A percentile compares a stretch with the other conserved stretches of the same genome.
These are phyloP conservation scores for Heracleum sosnowskyi DNA, from an alignment of 129 eudicot species.

Conservation along the genomic window DNA sequence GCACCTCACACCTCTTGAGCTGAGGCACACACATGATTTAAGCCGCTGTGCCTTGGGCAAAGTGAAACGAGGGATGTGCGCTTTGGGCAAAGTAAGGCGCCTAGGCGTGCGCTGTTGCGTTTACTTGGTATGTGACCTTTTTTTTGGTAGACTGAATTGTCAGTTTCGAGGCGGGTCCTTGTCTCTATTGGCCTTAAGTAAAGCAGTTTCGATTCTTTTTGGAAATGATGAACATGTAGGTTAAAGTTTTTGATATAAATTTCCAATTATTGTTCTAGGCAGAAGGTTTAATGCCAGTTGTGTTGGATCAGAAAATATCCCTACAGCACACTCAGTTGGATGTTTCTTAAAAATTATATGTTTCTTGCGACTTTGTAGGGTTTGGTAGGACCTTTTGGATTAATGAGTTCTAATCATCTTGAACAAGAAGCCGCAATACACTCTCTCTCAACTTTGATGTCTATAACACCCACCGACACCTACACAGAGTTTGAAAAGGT, in stretches of 20 bases:
- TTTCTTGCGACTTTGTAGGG: constrained; percentile 31
- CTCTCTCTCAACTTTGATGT: constrained; percentile 87
- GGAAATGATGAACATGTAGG: not conserved
- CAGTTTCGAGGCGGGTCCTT: not conserved
- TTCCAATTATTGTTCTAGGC: not conserved
- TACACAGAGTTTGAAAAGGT: constrained; percentile 86
- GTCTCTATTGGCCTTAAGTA: not conserved
- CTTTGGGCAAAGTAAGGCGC: not conserved
- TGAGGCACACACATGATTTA: not conserved
- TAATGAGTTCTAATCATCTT: constrained; percentile 58
- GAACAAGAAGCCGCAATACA: constrained; percentile 79
- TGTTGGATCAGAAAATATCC: not conserved
- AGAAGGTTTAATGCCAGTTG: not conserved
- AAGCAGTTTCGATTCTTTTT: not conserved
- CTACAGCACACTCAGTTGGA: not conserved
- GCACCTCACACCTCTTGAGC: not conserved
- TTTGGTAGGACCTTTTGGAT: constrained; percentile 74
- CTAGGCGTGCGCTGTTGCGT: too few relatives aligned
- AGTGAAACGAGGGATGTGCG: not conserved
- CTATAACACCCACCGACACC: constrained; percentile 67
- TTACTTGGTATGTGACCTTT: not conserved
- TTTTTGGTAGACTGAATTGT: not conserved
- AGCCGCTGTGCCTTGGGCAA: not conserved
- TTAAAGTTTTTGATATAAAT: not conserved
- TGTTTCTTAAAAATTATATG: not conserved